Evolutionary conservation across 306 rosid genomes (phyloP).

Genomic region (Cercis canadensis): DNA sequence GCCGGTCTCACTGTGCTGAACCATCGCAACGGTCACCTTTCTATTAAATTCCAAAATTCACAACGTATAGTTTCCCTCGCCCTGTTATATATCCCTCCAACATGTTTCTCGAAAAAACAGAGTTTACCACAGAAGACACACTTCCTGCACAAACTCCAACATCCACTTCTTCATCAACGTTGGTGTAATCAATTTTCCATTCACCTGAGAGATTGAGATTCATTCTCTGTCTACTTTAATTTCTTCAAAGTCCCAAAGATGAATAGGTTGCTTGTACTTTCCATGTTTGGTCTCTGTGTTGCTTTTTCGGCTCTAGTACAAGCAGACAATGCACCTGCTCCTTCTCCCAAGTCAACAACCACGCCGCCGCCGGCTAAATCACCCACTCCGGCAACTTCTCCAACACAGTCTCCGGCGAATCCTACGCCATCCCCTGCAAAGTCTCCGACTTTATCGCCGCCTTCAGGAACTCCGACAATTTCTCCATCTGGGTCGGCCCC

Average conservation of each 20-base stretch:
- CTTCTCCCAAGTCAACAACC: conserved; percentile 59
- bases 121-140: too few relatives aligned
- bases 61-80: conserved; percentile 13
- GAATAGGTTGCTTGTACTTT: conserved; percentile 39
- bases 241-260: conserved; percentile 34
- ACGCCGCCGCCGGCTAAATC: conserved; percentile 35
- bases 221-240: background rate
- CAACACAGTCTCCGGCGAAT: conserved; percentile 6
- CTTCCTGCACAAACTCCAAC: background rate
- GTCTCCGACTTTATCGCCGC: conserved; percentile 65
- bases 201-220: too few relatives aligned
- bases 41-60: background rate
- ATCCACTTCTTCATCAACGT: too few relatives aligned
- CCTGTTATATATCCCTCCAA: background rate
- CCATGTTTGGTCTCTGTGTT: conserved; percentile 37
- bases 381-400: conserved; percentile 37
- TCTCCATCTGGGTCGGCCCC: conserved; percentile 51
- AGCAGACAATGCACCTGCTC: conserved; percentile 70
- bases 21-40: conserved; percentile 68
- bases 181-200: too few relatives aligned
- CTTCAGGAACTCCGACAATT: conserved; percentile 48
- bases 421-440: conserved; percentile 53
- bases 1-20: conserved; percentile 27
- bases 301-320: conserved; percentile 23
- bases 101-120: background rate